These are phyloP conservation scores for Penicillium chermesinum DNA, from an alignment of 495 filamentous ascomycete genomes.

Conservation along the genomic window DNA sequence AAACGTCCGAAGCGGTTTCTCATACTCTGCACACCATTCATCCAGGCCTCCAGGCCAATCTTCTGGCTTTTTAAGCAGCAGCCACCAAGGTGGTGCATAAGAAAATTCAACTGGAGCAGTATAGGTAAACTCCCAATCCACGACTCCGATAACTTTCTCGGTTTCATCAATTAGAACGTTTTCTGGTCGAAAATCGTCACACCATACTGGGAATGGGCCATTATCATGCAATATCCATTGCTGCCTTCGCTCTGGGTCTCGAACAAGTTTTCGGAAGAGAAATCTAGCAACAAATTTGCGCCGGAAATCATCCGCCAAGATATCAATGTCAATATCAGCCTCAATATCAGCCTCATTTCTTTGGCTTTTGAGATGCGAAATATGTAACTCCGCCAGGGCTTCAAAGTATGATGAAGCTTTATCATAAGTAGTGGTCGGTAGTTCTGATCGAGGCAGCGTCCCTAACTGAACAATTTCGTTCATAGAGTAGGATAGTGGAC, in stretches of 20 bases:
- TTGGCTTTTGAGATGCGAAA: constrained; percentile 37
- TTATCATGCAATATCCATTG: constrained; percentile 7
- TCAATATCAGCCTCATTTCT: constrained; percentile 30
- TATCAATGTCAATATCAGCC: not conserved
- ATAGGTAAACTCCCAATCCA: constrained; percentile 4
- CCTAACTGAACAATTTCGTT: constrained; percentile 29
- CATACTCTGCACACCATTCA: constrained; percentile 18
- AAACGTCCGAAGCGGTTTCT: constrained; percentile 12
- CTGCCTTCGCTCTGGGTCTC: not conserved
- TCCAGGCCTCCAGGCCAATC: constrained; percentile 13
- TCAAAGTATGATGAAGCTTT: constrained; percentile 32
- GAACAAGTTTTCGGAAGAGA: constrained; percentile 10
- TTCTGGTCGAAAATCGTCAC: constrained; percentile 20
- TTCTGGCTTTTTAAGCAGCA: constrained; percentile 1
- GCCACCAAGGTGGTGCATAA: constrained; percentile 2
- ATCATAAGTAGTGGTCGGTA: constrained; percentile 30
- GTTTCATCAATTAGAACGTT: constrained; percentile 20
- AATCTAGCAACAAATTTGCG: constrained; percentile 6
- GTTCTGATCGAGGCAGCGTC: constrained; percentile 25
- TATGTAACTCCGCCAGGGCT: constrained; percentile 38
- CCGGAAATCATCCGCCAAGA: constrained; percentile 7
- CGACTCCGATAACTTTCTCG: not conserved
- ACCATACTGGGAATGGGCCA: constrained; percentile 22
- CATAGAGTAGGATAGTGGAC: constrained; percentile 24
- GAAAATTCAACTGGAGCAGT: constrained; percentile 2